Percentiles rank a stretch among this genome's conserved stretches.
These are phyloP conservation scores for Clonostachys chloroleuca DNA, from an alignment of 2,329 filamentous ascomycete genomes.

Conservation along the genomic window DNA sequence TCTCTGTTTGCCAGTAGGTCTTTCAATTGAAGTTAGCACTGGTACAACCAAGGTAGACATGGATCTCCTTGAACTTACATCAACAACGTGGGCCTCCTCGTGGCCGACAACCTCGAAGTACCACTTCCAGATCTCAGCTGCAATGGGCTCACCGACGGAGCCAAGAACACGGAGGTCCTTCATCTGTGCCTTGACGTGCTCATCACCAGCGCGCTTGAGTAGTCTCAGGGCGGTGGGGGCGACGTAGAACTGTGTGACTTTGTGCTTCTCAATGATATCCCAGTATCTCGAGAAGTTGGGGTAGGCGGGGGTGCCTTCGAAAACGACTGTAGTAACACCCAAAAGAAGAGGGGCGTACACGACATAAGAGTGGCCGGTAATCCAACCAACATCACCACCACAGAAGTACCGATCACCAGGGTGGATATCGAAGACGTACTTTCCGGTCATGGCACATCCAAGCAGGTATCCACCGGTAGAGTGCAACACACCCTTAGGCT, in stretches of 20 bases:
- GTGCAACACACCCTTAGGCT: slow-evolving; percentile 99
- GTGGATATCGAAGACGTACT: slow-evolving; percentile 99
- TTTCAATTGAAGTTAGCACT: slow-evolving; percentile 27
- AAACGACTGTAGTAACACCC: slow-evolving; percentile 91
- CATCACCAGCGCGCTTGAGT: slow-evolving; percentile 90
- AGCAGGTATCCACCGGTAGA: slow-evolving; percentile 94
- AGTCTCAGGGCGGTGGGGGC: slow-evolving; percentile 90
- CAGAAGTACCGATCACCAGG: slow-evolving; percentile 94
- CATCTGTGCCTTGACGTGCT: slow-evolving; percentile 89
- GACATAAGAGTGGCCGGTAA: slow-evolving; percentile 97
- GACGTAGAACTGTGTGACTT: slow-evolving; percentile 97
- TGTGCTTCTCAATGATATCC: slow-evolving; percentile 95
- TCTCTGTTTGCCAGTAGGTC: slow-evolving; percentile 99
- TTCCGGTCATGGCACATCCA: slow-evolving; percentile 88
- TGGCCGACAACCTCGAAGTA: slow-evolving; percentile 95
- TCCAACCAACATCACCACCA: slow-evolving; percentile 97
- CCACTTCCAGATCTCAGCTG: slow-evolving; percentile 99
- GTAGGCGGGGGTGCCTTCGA: slow-evolving; percentile 96
- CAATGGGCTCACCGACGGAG: slow-evolving; percentile 95
- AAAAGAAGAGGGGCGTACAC: slow-evolving; percentile 93
- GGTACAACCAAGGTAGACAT: background rate
- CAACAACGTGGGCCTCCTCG: slow-evolving; percentile 87
- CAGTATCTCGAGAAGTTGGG: slow-evolving; percentile 98
- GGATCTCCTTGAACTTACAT: slow-evolving; percentile 61
- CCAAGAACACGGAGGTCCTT: slow-evolving; percentile 84